Evolutionary conservation across 1,284 basidiomycete species (phyloP), one percentile per base, ranked within the genome.

Genomic region (Apiotrichum domesticum): DNA sequence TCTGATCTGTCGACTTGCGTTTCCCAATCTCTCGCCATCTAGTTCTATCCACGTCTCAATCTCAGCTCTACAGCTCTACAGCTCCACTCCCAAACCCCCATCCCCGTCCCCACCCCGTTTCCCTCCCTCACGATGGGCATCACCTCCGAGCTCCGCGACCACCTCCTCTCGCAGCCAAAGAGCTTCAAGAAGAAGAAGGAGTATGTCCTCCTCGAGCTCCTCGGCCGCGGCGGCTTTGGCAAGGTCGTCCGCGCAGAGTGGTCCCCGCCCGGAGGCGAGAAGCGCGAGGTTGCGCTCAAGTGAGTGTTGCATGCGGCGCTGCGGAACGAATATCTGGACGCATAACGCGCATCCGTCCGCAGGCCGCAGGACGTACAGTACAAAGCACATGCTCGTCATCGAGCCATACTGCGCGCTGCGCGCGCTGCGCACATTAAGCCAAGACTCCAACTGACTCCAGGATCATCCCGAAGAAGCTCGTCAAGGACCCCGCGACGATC

Each of bases 401-500:
- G 21, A 21, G 21, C 21, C 21, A 21, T 21, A 21, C 21, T 21
- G 21, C 21, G 21, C 21, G 21, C 21, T 21, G 21, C 21, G 21
- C 21, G 21, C 21, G 21, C 21, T 21, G 21, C 21, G 21, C 21
- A 21, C 45, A 46, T 4, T 10, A 37, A 15, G 35, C 6, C 35
- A 7, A 6, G 13, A 8, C 33, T 46, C 33, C 37, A 4, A 14
- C 47, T 55, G 13, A 50, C 47, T 33, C 35, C 64, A 93, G 92
- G 77, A 83, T 92, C 60, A 93, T 95, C 51, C 81, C 87, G 9
- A 93, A 93, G 81, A 92, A 93, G 77, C 88, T 88, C 67, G 88
- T 94, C 63, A 92, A 89, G 74, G 90, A 87, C 10, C 90, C 90
- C 64, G 87, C 89, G 73, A 83, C 79, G 51, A 90, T 94, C 0